A percentile compares a stretch with the other conserved stretches of the same genome.
Conservation (phyloP, 2,329 filamentous ascomycete species). For the Ophiocordyceps sinensis region DNA sequence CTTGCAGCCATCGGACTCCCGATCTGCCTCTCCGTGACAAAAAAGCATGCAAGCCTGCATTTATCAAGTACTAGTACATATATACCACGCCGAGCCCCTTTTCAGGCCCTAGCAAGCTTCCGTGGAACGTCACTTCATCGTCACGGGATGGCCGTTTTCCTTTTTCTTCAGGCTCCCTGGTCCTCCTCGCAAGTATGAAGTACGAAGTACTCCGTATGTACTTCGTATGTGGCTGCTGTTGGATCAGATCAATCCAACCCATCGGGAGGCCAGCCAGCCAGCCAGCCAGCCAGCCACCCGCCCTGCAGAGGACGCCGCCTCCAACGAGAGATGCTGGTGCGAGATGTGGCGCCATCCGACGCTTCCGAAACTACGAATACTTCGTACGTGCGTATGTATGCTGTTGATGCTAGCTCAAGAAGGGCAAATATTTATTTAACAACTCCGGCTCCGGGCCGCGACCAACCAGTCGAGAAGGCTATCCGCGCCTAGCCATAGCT, state of each 20-base stretch:
- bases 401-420: neutral
- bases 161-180: no score
- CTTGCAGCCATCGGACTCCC: neutral
- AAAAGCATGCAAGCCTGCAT: no score
- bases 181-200: no score
- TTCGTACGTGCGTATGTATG: no score
- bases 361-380: neutral
- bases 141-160: no score
- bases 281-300: neutral
- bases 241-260: constrained; percentile 7
- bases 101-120: no score
- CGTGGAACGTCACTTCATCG: no score
- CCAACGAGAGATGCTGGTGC: neutral
- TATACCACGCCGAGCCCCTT: no score
- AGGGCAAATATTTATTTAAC: constrained; percentile 1
- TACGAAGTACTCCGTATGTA: no score
- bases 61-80: no score
- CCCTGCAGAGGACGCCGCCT: neutral
- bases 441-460: constrained; percentile 2
- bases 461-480: constrained; percentile 2
- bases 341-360: constrained; percentile 4
- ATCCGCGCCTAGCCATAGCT: neutral
- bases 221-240: constrained; percentile 1
- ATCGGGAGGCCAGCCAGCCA: constrained; percentile 7
- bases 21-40: neutral